Evolutionary conservation across 2,329 filamentous ascomycete species (phyloP), one percentile per base, ranked within the genome.

Genomic region (Alternaria gansuensis): DNA sequence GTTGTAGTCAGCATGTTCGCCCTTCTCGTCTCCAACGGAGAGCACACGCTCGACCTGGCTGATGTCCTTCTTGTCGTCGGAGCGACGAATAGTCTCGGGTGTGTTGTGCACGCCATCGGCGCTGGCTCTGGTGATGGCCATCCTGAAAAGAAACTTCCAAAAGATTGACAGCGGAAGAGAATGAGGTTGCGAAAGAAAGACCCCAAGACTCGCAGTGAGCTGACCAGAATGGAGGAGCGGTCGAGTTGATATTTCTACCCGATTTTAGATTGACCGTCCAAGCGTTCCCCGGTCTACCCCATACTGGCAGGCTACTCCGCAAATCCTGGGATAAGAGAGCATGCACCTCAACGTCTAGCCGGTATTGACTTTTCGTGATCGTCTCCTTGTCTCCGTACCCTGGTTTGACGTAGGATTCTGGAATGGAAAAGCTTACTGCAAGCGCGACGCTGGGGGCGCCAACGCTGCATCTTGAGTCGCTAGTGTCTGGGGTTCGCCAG

Each of bases 1-100:
- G 24, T 81, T 76, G 63, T 85, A 82, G 82, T 90, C 81, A 60
- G 84, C 81, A 51, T 83, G 80, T 53, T 85, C 84, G 41, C 82
- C 83, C 54, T 82, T 79, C 44, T 78, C 76, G 55, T 81, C 79
- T 17, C 74, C 76, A 17, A 70, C 74, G 1, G 82, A 84, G 50
- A 82, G 59, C 5, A 83, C 80, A 26, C 79, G 77, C 74, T 85
- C 84, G 55, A 86, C 78, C 54, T 84, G 78, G 6, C 75, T 72
- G 57, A 80, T 72, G 45, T 75, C 74, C 48, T 72, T 65, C 62
- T 75, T 75, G 11, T 69, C 59, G 33, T 50, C 48, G 44, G 59
- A 37, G 46, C 61, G 58, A n/a, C 63, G 52, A 26, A 60, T 41
- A 24, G 51, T 63, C 33, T 69, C 64, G 21, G 68, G 64, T 14